These are phyloP conservation scores for Jamesozyma rosinii DNA, from an alignment of 805 yeast genomes.

Conservation along the genomic window DNA sequence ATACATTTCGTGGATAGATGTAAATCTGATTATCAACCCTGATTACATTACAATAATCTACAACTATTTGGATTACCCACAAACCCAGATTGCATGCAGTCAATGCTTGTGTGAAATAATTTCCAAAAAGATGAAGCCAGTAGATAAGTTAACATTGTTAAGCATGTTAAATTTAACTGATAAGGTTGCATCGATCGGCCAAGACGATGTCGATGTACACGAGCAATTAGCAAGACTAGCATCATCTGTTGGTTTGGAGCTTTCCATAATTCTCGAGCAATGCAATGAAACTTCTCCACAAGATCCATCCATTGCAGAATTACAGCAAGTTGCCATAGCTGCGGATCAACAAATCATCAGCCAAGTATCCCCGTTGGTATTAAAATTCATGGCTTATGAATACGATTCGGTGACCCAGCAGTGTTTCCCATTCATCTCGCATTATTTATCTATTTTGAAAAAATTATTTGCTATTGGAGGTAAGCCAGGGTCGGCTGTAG, in stretches of 20 bases:
- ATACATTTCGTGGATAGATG: conserved; percentile 89
- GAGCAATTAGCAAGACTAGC: conserved; percentile 69
- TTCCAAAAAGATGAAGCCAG: conserved; percentile 69
- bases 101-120: conserved; percentile 47
- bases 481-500: conserved; percentile 33
- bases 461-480: conserved; percentile 38
- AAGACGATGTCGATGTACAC: conserved; percentile 52
- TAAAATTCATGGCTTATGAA: conserved; percentile 66
- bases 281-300: conserved; percentile 28
- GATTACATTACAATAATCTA: conserved; percentile 50
- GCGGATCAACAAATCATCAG: conserved; percentile 44
- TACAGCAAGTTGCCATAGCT: conserved; percentile 29
- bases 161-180: conserved; percentile 57
- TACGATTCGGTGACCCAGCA: conserved; percentile 83
- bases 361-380: conserved; percentile 59
- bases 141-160: conserved; percentile 53
- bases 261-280: conserved; percentile 57
- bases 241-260: conserved; percentile 66
- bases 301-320: conserved; percentile 22
- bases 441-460: conserved; percentile 61
- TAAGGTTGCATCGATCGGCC: conserved; percentile 30
- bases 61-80: conserved; percentile 42
- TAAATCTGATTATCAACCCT: conserved; percentile 49
- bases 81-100: conserved; percentile 50
- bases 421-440: conserved; percentile 71